These are phyloP conservation scores for Takashimella koratensis DNA, from an alignment of 1,284 basidiomycete species.

Conservation along the genomic window DNA sequence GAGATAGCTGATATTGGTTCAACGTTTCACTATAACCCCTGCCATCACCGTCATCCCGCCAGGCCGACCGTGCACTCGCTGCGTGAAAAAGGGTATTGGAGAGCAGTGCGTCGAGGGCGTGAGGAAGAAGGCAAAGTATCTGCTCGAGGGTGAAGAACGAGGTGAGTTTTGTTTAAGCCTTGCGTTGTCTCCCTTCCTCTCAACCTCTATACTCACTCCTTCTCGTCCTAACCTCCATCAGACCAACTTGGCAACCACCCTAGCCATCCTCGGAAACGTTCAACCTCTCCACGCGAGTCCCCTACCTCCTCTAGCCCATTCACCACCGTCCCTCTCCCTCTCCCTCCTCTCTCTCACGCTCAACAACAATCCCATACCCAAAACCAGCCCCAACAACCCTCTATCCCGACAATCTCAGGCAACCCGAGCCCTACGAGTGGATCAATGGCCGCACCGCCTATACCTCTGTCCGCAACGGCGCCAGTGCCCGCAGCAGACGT, in stretches of 20 bases:
- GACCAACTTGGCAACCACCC: background rate
- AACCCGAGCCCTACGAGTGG: background rate
- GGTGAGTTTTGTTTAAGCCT: constrained; percentile 54
- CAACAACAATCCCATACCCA: background rate
- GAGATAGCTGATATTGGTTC: too few species aligned
- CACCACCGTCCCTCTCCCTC: background rate
- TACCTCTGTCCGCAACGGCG: background rate
- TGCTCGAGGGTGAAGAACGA: constrained; percentile 85
- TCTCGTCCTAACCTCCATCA: background rate
- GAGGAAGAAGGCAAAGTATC: constrained; percentile 96
- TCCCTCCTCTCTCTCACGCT: background rate
- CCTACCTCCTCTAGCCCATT: background rate
- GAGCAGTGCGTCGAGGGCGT: constrained; percentile 88
- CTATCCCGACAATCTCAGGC: background rate
- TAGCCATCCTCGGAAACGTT: background rate
- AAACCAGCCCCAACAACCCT: background rate
- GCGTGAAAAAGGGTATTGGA: constrained; percentile 87
- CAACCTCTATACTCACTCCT: background rate
- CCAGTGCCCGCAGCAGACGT: constrained; percentile 7
- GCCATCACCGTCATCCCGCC: too few species aligned
- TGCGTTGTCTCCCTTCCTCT: background rate
- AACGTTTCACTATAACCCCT: too few species aligned
- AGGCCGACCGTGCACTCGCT: constrained; percentile 93
- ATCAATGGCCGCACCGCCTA: background rate
- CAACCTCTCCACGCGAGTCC: background rate